Evolutionary conservation across 108 stramenopile species (phyloP).

Genomic region (Nitzschia palea): DNA sequence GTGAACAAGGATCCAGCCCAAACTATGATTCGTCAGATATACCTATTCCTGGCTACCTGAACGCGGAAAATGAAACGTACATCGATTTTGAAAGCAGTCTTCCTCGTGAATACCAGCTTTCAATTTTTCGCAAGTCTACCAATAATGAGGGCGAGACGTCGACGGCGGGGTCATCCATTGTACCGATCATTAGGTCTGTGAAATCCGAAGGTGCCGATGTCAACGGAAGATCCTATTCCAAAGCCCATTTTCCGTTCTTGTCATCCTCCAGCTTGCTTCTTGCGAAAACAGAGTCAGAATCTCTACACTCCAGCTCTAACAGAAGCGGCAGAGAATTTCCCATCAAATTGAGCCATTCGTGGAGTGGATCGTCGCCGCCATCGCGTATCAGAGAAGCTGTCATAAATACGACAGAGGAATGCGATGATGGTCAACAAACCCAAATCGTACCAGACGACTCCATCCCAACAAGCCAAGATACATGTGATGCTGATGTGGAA

Average conservation of each 20-base stretch:
- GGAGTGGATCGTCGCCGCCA: not conserved
- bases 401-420: not conserved
- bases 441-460: not conserved
- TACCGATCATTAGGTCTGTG: not conserved
- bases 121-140: not conserved
- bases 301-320: not conserved
- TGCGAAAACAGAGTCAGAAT: not conserved
- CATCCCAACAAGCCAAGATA: not conserved
- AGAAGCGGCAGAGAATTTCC: not conserved
- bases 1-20: too few relatives aligned
- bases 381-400: not conserved
- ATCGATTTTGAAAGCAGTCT: not conserved
- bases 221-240: not conserved
- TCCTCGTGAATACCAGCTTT: not conserved
- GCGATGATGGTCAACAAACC: not conserved
- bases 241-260: conserved; percentile 30
- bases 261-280: conserved; percentile 5
- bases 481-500: not conserved
- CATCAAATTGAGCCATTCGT: not conserved
- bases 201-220: conserved; percentile 2
- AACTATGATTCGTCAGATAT: too few relatives aligned
- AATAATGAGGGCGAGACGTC: not conserved
- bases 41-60: too few relatives aligned
- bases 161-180: not conserved
- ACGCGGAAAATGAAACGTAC: not conserved